phyloP scores from a whole-genome alignment of 345 rosid genomes.

The Limnanthes douglasii region DNA sequence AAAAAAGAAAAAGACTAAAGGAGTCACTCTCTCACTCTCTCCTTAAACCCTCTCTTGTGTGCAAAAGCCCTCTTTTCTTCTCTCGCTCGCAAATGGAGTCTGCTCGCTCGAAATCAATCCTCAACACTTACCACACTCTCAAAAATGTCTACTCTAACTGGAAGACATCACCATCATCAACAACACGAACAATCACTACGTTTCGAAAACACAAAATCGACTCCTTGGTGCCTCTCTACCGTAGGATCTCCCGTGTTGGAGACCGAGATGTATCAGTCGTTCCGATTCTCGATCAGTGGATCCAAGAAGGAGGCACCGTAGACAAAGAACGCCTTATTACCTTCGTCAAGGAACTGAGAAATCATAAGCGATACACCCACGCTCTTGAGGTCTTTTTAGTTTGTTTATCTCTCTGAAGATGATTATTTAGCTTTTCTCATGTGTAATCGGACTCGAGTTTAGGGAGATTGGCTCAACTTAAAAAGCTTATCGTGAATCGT shows the following conservation, averaged over 20 bases:
- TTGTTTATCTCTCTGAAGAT: too few species aligned
- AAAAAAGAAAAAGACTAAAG: too few species aligned
- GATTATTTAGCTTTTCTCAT: too few species aligned
- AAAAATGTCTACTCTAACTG: not conserved
- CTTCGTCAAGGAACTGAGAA: slow-evolving; percentile 12
- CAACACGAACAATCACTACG: too few species aligned
- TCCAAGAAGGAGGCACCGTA: slow-evolving; percentile 12
- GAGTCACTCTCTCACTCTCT: too few species aligned
- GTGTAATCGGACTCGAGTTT: too few species aligned
- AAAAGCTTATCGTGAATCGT: too few species aligned
- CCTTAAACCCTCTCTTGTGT: too few species aligned
- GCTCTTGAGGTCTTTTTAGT: slow-evolving; percentile 30
- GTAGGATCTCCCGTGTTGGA: slow-evolving; percentile 15
- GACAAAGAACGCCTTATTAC: slow-evolving; percentile 1
- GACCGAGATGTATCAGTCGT: slow-evolving; percentile 10
- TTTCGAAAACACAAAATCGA: not conserved
- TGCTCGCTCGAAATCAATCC: not conserved
- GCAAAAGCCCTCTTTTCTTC: too few species aligned
- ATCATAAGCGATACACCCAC: slow-evolving; percentile 10
- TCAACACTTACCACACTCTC: not conserved
- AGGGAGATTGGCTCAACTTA: too few species aligned
- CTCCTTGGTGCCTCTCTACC: not conserved
- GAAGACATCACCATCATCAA: too few species aligned
- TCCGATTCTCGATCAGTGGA: slow-evolving; percentile 25
- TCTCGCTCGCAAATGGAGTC: not conserved